Evolutionary conservation across 441 rosid genomes (phyloP).

Genomic region (Aquilaria agallochum): DNA sequence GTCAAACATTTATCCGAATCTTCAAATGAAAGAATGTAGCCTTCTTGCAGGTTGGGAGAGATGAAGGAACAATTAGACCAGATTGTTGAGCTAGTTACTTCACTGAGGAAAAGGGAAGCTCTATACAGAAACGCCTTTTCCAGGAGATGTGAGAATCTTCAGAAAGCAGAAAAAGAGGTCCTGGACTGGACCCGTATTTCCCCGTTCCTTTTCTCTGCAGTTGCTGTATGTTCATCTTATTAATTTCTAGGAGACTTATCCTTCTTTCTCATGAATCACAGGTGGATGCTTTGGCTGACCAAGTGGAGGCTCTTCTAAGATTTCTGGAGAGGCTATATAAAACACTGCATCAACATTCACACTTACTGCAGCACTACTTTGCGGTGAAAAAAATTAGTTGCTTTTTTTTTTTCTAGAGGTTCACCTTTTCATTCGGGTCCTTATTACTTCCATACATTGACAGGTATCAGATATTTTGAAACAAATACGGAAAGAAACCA

Average conservation of each 20-base stretch:
- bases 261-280: slow-evolving; percentile 11
- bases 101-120: slow-evolving; percentile 30
- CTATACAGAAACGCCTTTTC: slow-evolving; percentile 59
- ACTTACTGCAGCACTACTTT: slow-evolving; percentile 33
- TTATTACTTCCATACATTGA: background rate
- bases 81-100: slow-evolving; percentile 18
- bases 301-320: slow-evolving; percentile 51
- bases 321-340: slow-evolving; percentile 50
- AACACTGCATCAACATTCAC: slow-evolving; percentile 37
- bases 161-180: slow-evolving; percentile 86
- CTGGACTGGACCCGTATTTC: background rate
- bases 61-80: slow-evolving; percentile 28
- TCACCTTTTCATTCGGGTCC: background rate
- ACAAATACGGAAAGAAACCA: slow-evolving; percentile 46
- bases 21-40: background rate
- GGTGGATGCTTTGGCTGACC: slow-evolving; percentile 89
- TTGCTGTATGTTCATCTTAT: no score
- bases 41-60: slow-evolving; percentile 45
- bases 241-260: background rate
- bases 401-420: background rate
- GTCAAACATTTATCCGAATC: no score
- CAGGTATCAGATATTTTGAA: slow-evolving; percentile 52
- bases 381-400: slow-evolving; percentile 30
- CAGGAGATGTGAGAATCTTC: slow-evolving; percentile 64
- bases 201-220: background rate